Percentiles rank a stretch among this genome's conserved stretches.
Conservation (phyloP, 176 grass and related monocot species). For the Neostapfia colusana region DNA sequence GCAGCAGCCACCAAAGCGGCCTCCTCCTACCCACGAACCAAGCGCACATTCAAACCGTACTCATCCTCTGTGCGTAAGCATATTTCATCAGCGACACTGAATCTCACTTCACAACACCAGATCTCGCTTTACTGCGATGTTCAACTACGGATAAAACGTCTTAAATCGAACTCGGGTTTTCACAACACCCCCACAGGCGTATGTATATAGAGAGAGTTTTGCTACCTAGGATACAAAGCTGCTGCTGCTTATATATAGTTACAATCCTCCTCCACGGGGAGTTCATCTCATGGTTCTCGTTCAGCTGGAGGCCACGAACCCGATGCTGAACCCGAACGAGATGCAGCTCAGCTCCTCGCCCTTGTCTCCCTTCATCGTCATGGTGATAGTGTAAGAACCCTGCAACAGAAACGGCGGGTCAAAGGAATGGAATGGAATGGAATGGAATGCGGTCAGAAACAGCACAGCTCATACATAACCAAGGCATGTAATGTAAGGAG, state of each 20-base stretch:
- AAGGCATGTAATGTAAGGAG: too few species aligned
- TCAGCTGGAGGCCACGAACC: slow-evolving; percentile 36
- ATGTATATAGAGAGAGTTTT: background rate
- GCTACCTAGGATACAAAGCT: slow-evolving; percentile 3
- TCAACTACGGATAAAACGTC: slow-evolving; percentile 42
- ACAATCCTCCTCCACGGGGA: background rate
- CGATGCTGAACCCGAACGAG: slow-evolving; percentile 66
- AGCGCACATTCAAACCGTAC: background rate
- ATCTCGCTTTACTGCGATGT: slow-evolving; percentile 24
- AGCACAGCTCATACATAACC: too few species aligned
- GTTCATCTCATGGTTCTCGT: background rate
- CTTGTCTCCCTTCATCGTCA: slow-evolving; percentile 58
- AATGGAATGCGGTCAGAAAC: background rate
- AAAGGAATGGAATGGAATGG: too few species aligned
- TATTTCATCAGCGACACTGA: background rate
- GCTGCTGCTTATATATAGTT: slow-evolving; percentile 10
- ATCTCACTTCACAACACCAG: background rate
- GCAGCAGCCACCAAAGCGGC: background rate
- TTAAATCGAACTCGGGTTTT: slow-evolving; percentile 30
- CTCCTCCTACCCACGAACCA: background rate
- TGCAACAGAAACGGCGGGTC: slow-evolving; percentile 27
- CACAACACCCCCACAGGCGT: background rate
- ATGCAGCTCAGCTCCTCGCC: slow-evolving; percentile 67
- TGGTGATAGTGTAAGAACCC: slow-evolving; percentile 77
- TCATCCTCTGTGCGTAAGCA: background rate